Evolutionary conservation across 495 filamentous ascomycete species (phyloP), one percentile per base, ranked within the genome.

Genomic region (Sordaria brevicollis): DNA sequence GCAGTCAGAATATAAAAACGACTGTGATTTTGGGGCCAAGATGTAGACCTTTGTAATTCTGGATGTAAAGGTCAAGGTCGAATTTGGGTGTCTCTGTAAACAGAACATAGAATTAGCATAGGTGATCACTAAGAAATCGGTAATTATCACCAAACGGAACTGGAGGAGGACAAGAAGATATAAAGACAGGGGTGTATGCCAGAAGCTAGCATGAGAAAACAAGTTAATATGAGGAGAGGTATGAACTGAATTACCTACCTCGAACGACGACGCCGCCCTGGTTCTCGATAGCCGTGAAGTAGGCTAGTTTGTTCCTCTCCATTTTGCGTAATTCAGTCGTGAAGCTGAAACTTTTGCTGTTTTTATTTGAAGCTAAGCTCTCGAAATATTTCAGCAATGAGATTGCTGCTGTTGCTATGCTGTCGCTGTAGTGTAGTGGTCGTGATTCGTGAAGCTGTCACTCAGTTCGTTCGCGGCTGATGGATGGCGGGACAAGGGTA

Each of bases 31-130:
- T 4, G 37, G n/a, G 49, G 49, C n/a, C n/a, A 19, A 19, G 33
- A 34, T 43, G 71, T 79, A 65, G 79, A 95, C 94, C 94, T 77
- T 83, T 87, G 78, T 99, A 99, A 74, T 97, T 96, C 36, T 90
- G 84, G 43, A 97, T 92, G 78, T 97, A 97, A 31, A 90, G 88
- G 37, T 97, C 95, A 5, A 99, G 87, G 76, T 99, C 95, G 69
- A 97, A 90, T 74, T 96, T 97, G 0, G 95, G 95, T 11, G 88
- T 76, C 65, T 93, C 93, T 94, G 71, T n/a, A 43, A 65, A 13
- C 17, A 31, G 49, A 31, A 29, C 21, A 31, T 4, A 25, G 11
- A 31, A 31, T 57, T 5, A 57, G 49, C 49, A 57, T 3, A 29
- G 10, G 1, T 25, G 9, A 29, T 33, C 29, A 54, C 62, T 9